Evolutionary conservation across 805 yeast species (phyloP).

Genomic region (Metschnikowia sp.): DNA sequence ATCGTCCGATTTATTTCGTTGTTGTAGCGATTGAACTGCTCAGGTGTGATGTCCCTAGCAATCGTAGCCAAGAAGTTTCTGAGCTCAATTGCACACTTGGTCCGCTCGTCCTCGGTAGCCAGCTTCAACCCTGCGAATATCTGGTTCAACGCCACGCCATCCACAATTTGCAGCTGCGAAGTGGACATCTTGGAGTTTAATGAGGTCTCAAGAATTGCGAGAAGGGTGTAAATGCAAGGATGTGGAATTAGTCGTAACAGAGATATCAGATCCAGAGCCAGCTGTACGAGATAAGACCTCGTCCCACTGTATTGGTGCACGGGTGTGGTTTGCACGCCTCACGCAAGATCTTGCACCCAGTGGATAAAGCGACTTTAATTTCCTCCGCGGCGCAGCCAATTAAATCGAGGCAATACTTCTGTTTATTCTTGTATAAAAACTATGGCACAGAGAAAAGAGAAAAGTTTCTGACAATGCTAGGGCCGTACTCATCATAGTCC

Average conservation of each 20-base stretch:
- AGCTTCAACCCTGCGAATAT: constrained; percentile 51
- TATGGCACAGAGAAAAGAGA: constrained; percentile 89
- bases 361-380: too few species aligned
- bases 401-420: background rate
- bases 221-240: background rate
- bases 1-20: constrained; percentile 84
- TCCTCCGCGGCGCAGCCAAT: too few species aligned
- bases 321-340: constrained; percentile 6
- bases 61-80: constrained; percentile 65
- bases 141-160: constrained; percentile 49
- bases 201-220: too few species aligned
- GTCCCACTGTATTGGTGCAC: constrained; percentile 7
- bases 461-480: constrained; percentile 95
- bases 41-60: constrained; percentile 78
- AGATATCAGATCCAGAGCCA: background rate
- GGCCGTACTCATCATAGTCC: constrained; percentile 97
- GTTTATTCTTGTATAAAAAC: background rate
- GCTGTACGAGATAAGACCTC: constrained; percentile 3
- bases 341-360: too few species aligned
- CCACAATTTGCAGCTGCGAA: constrained; percentile 24
- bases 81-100: constrained; percentile 65
- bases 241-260: background rate
- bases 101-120: constrained; percentile 39
- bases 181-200: constrained; percentile 9
- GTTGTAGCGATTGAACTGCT: constrained; percentile 76